Conservation (phyloP, 2,329 filamentous ascomycete species). For the Sordariomycetes sp. region DNA sequence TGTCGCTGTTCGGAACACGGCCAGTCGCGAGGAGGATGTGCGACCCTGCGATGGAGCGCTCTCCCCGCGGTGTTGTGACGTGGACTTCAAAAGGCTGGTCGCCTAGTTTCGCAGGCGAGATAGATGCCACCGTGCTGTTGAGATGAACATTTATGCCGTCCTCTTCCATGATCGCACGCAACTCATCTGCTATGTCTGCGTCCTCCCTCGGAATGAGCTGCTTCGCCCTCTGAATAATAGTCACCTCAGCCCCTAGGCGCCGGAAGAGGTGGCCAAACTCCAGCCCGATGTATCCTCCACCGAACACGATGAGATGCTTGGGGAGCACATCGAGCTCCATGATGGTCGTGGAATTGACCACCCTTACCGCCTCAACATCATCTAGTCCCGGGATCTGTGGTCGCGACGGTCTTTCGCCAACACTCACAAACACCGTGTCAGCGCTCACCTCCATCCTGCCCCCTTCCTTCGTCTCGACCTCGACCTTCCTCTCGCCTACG, state of each 20-base stretch:
- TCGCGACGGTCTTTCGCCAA: constrained; percentile 30
- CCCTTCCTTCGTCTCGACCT: constrained; percentile 17
- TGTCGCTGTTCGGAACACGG: constrained; percentile 38
- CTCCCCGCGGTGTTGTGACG: constrained; percentile 10
- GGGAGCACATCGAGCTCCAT: constrained; percentile 37
- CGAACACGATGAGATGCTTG: constrained; percentile 37
- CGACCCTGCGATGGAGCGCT: constrained; percentile 22
- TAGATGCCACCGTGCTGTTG: constrained; percentile 18
- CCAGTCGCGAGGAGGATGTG: constrained; percentile 42
- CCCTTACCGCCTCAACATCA: constrained; percentile 19
- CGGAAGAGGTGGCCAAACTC: constrained; percentile 45
- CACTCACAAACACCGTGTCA: constrained; percentile 35
- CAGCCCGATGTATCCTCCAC: constrained; percentile 42
- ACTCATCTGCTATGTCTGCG: constrained; percentile 30
- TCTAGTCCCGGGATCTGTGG: constrained; percentile 27
- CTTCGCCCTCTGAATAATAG: constrained; percentile 31
- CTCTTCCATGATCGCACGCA: constrained; percentile 31
- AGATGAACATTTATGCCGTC: constrained; percentile 36
- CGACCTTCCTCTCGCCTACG: constrained; percentile 25
- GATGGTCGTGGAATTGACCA: constrained; percentile 37
- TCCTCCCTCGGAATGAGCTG: constrained; percentile 38
- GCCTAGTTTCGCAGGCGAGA: constrained; percentile 8
- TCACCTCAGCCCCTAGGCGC: constrained; percentile 38
- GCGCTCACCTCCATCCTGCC: constrained; percentile 22
- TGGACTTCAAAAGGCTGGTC: constrained; percentile 10